Conservation (phyloP, 192 early-diverging fungal genomes). For the Gigaspora rosea region DNA sequence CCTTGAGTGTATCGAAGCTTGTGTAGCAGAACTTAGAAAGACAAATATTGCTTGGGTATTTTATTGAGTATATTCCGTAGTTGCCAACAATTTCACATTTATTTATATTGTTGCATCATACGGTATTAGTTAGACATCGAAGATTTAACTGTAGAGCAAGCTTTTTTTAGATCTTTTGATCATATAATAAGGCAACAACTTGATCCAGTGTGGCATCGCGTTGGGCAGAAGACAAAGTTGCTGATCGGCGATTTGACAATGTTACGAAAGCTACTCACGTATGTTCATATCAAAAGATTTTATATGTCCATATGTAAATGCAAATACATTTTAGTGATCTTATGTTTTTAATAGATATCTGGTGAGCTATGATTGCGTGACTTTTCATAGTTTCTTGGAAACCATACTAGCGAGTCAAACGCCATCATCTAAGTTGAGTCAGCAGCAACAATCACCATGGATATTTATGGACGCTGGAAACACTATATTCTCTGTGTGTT, state of each 20-base stretch:
- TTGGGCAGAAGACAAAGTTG: slow-evolving; percentile 70
- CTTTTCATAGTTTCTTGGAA: slow-evolving; percentile 85
- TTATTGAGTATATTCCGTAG: slow-evolving; percentile 36
- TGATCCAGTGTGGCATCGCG: slow-evolving; percentile 85
- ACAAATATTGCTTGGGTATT: neutral
- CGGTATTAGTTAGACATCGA: too few relatives aligned
- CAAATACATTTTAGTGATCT: too few relatives aligned
- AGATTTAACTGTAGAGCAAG: slow-evolving; percentile 78
- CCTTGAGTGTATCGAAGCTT: neutral
- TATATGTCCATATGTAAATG: too few relatives aligned
- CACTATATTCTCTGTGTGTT: slow-evolving; percentile 59
- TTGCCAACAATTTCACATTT: slow-evolving; percentile 68
- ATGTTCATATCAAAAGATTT: too few relatives aligned
- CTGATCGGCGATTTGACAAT: slow-evolving; percentile 74
- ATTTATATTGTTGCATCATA: too few relatives aligned
- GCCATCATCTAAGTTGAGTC: slow-evolving; percentile 36
- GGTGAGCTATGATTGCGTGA: slow-evolving; percentile 83
- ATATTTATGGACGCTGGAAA: slow-evolving; percentile 84
- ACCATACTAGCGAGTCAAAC: slow-evolving; percentile 69
- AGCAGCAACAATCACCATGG: slow-evolving; percentile 71
- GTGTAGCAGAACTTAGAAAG: neutral
- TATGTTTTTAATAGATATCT: slow-evolving; percentile 63
- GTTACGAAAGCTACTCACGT: slow-evolving; percentile 51
- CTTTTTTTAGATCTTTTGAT: slow-evolving; percentile 87
- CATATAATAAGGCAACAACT: slow-evolving; percentile 71